A percentile compares a stretch with the other conserved stretches of the same genome.
Evolutionary conservation across 139 green algal species (phyloP).

Genomic region (Zygnema cylindricum): DNA sequence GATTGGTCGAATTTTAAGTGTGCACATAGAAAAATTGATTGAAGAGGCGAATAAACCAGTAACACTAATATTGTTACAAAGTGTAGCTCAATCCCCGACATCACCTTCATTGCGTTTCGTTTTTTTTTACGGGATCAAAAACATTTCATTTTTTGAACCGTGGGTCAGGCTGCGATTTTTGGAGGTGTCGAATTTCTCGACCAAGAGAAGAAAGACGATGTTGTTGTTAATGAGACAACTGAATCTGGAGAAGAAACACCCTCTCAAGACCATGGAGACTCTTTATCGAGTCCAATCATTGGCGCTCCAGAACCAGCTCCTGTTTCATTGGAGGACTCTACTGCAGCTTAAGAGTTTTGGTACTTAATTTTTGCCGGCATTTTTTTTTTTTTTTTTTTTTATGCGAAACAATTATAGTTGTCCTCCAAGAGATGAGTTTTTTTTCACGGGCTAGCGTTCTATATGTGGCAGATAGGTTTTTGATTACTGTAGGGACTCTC

Average conservation of each 20-base stretch:
- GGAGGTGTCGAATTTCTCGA: neutral
- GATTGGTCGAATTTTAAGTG: neutral
- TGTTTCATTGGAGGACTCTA: neutral
- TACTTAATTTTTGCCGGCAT: neutral
- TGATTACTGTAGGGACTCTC: neutral
- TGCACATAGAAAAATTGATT: neutral
- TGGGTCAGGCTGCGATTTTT: neutral
- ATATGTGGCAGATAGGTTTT: no score
- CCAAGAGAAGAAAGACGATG: neutral
- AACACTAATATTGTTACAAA: no score
- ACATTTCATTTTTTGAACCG: no score
- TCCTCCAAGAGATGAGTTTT: neutral
- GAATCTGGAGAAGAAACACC: no score
- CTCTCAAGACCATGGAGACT: neutral
- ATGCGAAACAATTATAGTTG: neutral
- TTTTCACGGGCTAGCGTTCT: neutral
- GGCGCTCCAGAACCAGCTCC: neutral
- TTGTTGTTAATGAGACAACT: no score
- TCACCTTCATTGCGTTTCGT: no score
- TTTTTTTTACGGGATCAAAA: no score
- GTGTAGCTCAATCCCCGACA: no score
- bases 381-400: neutral
- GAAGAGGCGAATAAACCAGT: no score
- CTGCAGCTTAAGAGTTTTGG: neutral
- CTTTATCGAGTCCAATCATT: neutral